A percentile compares a stretch with the other conserved stretches of the same genome.
phyloP scores from a whole-genome alignment of 2,329 filamentous ascomycete species.

The Cladosporium sp. region DNA sequence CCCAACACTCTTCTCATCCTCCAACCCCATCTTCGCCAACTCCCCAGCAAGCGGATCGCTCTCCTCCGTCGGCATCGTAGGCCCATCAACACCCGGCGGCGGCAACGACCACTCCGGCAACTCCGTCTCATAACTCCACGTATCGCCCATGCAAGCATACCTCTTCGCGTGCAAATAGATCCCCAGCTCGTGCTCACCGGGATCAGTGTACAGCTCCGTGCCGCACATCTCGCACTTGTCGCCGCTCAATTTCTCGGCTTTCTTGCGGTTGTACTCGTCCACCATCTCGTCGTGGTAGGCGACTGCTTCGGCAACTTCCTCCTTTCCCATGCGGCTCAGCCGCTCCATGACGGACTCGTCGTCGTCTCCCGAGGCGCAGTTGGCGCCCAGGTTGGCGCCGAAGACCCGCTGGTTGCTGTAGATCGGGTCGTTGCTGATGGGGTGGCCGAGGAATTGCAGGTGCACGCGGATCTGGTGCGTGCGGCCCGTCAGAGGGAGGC shows the following conservation, averaged over 20 bases:
- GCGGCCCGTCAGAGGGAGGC: constrained; percentile 84
- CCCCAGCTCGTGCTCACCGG: constrained; percentile 80
- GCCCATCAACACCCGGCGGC: constrained; percentile 66
- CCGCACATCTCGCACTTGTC: constrained; percentile 74
- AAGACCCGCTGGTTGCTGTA: constrained; percentile 94
- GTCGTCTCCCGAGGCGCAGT: constrained; percentile 62
- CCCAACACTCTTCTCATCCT: constrained; percentile 6
- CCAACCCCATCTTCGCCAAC: constrained; percentile 34
- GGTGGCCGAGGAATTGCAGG: constrained; percentile 87
- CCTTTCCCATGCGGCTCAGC: constrained; percentile 86
- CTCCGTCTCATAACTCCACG: constrained; percentile 81
- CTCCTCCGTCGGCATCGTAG: constrained; percentile 56
- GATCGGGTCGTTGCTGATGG: constrained; percentile 95
- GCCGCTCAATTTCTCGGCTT: constrained; percentile 91
- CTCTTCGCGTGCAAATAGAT: constrained; percentile 90
- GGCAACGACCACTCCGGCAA: constrained; percentile 85
- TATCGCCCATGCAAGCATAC: constrained; percentile 77
- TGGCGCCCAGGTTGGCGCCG: constrained; percentile 69
- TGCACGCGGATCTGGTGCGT: constrained; percentile 96
- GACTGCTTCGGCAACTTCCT: constrained; percentile 83
- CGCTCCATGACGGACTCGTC: constrained; percentile 88
- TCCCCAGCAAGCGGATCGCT: constrained; percentile 43
- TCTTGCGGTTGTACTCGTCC: constrained; percentile 79
- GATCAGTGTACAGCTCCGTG: constrained; percentile 89
- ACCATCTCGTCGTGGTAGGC: constrained; percentile 94